These are phyloP conservation scores for Fusarium protoensiforme DNA, from an alignment of 2,329 filamentous ascomycete species.

Conservation along the genomic window DNA sequence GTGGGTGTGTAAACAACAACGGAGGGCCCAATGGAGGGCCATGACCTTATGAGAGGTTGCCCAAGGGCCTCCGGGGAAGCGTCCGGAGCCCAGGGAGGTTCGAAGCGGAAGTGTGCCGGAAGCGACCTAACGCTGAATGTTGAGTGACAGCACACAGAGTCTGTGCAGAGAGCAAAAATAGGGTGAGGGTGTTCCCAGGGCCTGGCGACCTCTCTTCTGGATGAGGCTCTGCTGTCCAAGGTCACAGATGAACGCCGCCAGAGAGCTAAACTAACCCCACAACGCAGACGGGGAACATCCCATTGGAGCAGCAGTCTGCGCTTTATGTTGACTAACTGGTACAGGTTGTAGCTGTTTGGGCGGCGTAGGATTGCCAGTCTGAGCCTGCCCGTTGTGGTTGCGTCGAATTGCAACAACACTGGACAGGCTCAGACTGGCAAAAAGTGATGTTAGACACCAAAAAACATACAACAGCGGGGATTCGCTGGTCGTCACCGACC, in stretches of 20 bases:
- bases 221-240: neutral
- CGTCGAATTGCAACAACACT: neutral
- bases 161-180: neutral
- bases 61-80: neutral
- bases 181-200: neutral
- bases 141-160: neutral
- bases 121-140: neutral
- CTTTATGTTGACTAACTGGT: neutral
- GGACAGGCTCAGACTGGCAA: neutral
- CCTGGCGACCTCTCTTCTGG: neutral
- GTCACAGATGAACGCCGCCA: neutral
- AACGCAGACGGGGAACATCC: neutral
- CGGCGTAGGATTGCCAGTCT: neutral
- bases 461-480: neutral
- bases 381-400: neutral
- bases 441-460: neutral
- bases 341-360: neutral
- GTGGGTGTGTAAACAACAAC: neutral
- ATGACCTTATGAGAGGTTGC: neutral
- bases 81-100: neutral
- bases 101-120: neutral
- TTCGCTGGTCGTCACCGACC: neutral
- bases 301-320: neutral
- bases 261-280: neutral
- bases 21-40: neutral